Evolutionary conservation across 768 basidiomycete species (phyloP).

Genomic region (Russula griseocarnosa): DNA sequence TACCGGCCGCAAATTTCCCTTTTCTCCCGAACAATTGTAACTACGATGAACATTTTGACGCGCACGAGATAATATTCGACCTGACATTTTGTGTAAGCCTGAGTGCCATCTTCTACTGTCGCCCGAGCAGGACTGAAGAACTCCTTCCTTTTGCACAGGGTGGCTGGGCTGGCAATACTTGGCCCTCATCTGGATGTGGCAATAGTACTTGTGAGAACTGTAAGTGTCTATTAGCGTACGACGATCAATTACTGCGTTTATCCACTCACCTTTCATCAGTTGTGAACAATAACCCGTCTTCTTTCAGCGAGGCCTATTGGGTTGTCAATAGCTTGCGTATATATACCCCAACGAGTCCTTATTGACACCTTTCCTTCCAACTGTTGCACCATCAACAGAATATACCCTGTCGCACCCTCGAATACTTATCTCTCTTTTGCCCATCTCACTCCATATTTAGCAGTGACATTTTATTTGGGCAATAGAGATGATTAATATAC

Average conservation of each 20-base stretch:
- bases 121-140: not conserved
- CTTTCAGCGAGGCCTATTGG: slow-evolving; percentile 66
- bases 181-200: slow-evolving; percentile 37
- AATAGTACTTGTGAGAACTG: slow-evolving; percentile 42
- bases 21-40: slow-evolving; percentile 42
- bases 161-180: no score
- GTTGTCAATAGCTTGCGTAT: slow-evolving; percentile 58
- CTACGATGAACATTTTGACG: slow-evolving; percentile 50
- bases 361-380: no score
- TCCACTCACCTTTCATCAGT: slow-evolving; percentile 34
- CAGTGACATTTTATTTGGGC: no score
- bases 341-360: slow-evolving; percentile 37
- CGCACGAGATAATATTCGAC: slow-evolving; percentile 54
- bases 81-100: slow-evolving; percentile 55
- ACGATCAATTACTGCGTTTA: not conserved
- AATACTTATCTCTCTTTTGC: no score
- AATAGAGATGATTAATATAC: no score
- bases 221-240: slow-evolving; percentile 34
- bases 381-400: no score
- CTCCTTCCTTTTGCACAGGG: not conserved
- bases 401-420: no score
- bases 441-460: no score
- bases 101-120: slow-evolving; percentile 10
- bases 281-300: slow-evolving; percentile 55
- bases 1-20: slow-evolving; percentile 29